phyloP scores from a whole-genome alignment of 768 basidiomycete genomes.

The Coprinopsis marcescibilis region DNA sequence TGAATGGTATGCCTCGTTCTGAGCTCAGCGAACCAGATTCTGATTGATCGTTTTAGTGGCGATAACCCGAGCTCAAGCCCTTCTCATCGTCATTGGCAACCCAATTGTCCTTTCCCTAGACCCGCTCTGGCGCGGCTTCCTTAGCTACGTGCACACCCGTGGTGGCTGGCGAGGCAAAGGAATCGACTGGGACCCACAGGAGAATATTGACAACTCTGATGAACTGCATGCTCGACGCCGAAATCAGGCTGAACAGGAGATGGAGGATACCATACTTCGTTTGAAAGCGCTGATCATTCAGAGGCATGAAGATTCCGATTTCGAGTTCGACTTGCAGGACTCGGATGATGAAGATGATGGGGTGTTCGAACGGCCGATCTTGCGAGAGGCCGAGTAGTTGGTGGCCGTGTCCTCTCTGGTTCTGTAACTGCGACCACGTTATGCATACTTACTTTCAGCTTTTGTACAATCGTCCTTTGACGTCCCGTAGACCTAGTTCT shows the following conservation, averaged over 20 bases:
- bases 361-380: constrained; percentile 25
- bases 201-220: constrained; percentile 29
- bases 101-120: constrained; percentile 52
- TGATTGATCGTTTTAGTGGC: constrained; percentile 38
- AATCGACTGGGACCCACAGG: constrained; percentile 32
- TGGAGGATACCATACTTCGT: constrained; percentile 31
- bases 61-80: constrained; percentile 57
- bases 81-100: constrained; percentile 60
- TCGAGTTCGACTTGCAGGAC: constrained; percentile 20
- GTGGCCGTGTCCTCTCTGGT: too few relatives aligned
- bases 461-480: too few relatives aligned
- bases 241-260: constrained; percentile 24
- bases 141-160: constrained; percentile 46
- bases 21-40: too few relatives aligned
- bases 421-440: too few relatives aligned
- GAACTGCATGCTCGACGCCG: constrained; percentile 16
- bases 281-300: constrained; percentile 28
- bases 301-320: constrained; percentile 22
- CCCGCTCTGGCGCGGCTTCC: constrained; percentile 53
- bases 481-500: too few relatives aligned
- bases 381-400: constrained; percentile 26
- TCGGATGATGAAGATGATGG: constrained; percentile 22
- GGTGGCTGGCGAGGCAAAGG: constrained; percentile 49
- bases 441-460: too few relatives aligned
- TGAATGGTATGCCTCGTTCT: constrained; percentile 46